Percentiles rank a stretch among this genome's conserved stretches.
Conservation (phyloP, 106 monocot genomes). For the Dioscorea zingiberensis region DNA sequence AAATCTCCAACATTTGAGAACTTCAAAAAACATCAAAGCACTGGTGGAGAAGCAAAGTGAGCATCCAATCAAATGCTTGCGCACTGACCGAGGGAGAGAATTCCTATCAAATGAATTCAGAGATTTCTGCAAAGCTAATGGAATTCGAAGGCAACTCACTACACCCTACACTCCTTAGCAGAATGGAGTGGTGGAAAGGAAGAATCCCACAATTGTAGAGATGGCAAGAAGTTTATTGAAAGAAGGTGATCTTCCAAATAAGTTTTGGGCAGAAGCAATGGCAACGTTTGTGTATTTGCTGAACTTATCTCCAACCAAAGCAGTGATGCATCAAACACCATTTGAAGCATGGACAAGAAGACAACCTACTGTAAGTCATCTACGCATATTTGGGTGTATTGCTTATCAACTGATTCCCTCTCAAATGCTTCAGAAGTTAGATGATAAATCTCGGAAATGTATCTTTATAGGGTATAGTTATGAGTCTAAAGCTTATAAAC, state of each 20-base stretch:
- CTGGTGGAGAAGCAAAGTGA: no score
- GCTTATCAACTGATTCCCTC: neutral
- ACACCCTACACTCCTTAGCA: neutral
- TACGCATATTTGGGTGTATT: neutral
- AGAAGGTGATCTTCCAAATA: neutral
- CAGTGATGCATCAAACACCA: neutral
- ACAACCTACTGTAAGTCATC: no score
- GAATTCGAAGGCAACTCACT: neutral
- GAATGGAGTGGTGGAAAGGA: neutral
- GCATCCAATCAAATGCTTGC: no score
- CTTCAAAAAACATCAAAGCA: no score
- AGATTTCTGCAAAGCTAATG: no score
- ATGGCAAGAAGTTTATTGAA: constrained; percentile 2
- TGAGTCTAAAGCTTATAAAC: neutral
- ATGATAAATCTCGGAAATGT: neutral
- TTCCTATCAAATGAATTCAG: no score
- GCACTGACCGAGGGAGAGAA: no score
- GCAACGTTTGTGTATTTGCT: no score
- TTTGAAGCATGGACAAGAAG: neutral
- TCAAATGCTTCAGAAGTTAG: neutral
- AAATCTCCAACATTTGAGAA: no score
- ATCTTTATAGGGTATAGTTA: neutral
- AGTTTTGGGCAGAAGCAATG: no score
- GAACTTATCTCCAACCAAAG: no score
- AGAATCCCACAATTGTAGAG: neutral